A percentile compares a stretch with the other conserved stretches of the same genome.
Conservation (phyloP, 78 protist genomes). For the slime mould (Dictyostelium discoideum) region DNA sequence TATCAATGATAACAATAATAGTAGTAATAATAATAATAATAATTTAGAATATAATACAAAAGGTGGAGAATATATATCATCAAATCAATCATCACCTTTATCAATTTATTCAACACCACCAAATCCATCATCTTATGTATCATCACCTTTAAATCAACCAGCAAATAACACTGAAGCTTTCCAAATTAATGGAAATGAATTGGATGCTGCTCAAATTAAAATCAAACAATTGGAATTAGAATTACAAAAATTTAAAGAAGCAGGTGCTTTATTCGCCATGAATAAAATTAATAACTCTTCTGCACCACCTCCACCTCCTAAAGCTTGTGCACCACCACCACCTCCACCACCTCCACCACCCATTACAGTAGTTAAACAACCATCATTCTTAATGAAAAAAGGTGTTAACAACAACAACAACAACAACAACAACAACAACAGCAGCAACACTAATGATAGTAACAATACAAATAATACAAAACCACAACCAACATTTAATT, state of each 20-base stretch:
- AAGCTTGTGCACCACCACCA: conserved; percentile 19
- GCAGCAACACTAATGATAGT: too few relatives aligned
- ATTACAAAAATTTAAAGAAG: conserved; percentile 23
- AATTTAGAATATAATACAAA: background rate
- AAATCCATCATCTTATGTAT: background rate
- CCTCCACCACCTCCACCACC: conserved; percentile 20
- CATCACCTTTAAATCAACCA: conserved; percentile 11
- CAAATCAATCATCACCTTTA: background rate
- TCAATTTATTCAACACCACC: background rate
- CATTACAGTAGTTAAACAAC: background rate
- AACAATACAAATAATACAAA: background rate
- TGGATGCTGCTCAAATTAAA: background rate
- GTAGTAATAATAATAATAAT: background rate
- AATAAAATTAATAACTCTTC: background rate
- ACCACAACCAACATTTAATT: background rate
- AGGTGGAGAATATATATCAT: conserved; percentile 3
- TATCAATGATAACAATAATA: background rate
- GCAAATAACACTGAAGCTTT: background rate
- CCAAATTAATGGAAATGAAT: background rate
- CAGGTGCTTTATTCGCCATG: background rate
- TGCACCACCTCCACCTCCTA: background rate
- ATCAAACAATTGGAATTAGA: conserved; percentile 18
- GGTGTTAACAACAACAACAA: background rate
- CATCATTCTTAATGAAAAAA: background rate
- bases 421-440: background rate